A percentile compares a stretch with the other conserved stretches of the same genome.
Evolutionary conservation across 257 asterid genomes (phyloP).

Genomic region (Eustoma russellianum): DNA sequence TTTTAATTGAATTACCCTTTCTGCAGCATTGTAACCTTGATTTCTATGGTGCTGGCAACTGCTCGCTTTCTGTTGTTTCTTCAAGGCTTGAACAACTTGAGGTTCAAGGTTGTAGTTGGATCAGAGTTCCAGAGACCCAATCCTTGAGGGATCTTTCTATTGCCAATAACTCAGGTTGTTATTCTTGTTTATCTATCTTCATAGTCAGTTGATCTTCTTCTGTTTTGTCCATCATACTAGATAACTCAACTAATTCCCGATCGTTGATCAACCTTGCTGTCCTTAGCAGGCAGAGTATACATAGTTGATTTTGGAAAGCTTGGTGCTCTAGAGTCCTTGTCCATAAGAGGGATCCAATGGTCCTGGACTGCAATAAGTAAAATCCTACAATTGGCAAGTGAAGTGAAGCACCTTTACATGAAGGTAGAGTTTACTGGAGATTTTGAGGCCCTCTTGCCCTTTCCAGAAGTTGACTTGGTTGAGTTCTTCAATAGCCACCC

Average conservation of each 20-base stretch:
- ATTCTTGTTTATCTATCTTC: background rate
- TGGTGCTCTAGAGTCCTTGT: slow-evolving; percentile 54
- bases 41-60: slow-evolving; percentile 66
- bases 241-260: background rate
- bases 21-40: slow-evolving; percentile 74
- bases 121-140: slow-evolving; percentile 52
- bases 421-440: slow-evolving; percentile 92
- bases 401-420: slow-evolving; percentile 87
- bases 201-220: no score
- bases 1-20: slow-evolving; percentile 48
- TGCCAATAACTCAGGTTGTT: slow-evolving; percentile 70
- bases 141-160: slow-evolving; percentile 55
- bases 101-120: slow-evolving; percentile 85
- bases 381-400: slow-evolving; percentile 74
- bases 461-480: slow-evolving; percentile 81
- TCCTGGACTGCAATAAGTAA: slow-evolving; percentile 77
- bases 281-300: slow-evolving; percentile 52
- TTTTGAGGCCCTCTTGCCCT: slow-evolving; percentile 56
- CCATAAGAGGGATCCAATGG: slow-evolving; percentile 91
- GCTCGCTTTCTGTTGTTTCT: slow-evolving; percentile 47
- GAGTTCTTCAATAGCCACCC: slow-evolving; percentile 91
- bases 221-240: no score
- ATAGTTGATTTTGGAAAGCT: slow-evolving; percentile 74
- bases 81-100: slow-evolving; percentile 58
- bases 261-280: background rate